phyloP scores from a whole-genome alignment of 2,329 filamentous ascomycete species.

The Claviceps digitariae region DNA sequence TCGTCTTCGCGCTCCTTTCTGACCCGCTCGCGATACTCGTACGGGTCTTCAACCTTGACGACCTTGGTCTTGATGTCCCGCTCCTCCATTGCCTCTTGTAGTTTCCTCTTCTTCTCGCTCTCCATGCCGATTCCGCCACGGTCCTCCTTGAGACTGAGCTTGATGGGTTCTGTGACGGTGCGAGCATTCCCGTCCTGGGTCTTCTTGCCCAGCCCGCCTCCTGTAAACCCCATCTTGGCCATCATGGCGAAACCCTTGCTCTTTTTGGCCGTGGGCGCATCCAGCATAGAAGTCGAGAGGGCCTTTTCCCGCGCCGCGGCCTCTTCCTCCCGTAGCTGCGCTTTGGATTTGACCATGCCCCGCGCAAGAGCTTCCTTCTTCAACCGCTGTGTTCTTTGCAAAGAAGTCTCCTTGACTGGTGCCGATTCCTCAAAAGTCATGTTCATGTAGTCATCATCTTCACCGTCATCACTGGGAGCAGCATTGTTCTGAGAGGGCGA shows the following conservation, averaged over 20 bases:
- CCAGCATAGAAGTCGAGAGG: conserved; percentile 59
- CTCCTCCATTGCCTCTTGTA: conserved; percentile 48
- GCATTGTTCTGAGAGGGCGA: conserved; percentile 3
- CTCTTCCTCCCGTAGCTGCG: conserved; percentile 65
- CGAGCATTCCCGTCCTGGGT: conserved; percentile 29
- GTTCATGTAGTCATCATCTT: conserved; percentile 89
- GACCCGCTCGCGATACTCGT: conserved; percentile 61
- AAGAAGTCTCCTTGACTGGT: conserved; percentile 38
- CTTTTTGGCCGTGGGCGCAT: conserved; percentile 37
- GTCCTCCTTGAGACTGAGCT: conserved; percentile 63
- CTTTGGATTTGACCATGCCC: conserved; percentile 63
- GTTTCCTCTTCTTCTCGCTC: conserved; percentile 66
- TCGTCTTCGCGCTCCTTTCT: conserved; percentile 56
- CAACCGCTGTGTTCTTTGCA: conserved; percentile 39
- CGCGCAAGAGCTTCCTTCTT: conserved; percentile 54
- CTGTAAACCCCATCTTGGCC: conserved; percentile 87
- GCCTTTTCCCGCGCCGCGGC: conserved; percentile 60
- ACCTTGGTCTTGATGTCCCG: conserved; percentile 44
- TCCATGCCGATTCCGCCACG: conserved; percentile 75
- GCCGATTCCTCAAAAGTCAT: conserved; percentile 70
- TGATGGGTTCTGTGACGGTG: conserved; percentile 53
- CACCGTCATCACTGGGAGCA: conserved; percentile 2
- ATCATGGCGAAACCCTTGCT: conserved; percentile 95
- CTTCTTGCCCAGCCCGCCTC: conserved; percentile 53
- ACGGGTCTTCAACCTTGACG: conserved; percentile 46